Evolutionary conservation across 352 stramenopile species (phyloP), one percentile per base, ranked within the genome.

Genomic region (Phytophthora pini): DNA sequence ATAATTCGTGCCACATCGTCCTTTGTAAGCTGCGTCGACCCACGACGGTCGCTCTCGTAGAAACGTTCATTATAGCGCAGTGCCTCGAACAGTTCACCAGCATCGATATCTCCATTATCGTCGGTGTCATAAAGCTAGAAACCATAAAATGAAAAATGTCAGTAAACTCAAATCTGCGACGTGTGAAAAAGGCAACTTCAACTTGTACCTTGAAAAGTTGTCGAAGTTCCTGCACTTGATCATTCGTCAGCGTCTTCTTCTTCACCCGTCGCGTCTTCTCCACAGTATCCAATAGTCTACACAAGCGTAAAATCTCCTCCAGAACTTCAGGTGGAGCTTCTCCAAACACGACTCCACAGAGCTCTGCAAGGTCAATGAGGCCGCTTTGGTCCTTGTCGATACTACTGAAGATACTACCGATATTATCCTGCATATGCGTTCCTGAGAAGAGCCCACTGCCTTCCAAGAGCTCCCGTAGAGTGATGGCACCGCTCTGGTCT

Each of bases 381-480:
- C 86, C 86, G 59, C 85, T 94, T 15, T 89, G 74, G 60, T 94
- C 84, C 38, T 77, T 66, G 65, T 94, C 86, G 50, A 94, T 81
- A 38, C 80, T 88, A 55, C 72, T 84, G 67, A 94, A 94, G 48
- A 94, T 89, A 27, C 86, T 85, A 47, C 79, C 77, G 2, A 92
- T 65, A 29, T 91, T 90, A 15, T 90, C 79, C 15, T 88, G 81
- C 65, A 92, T 72, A 20, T 90, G 74, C 2, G 75, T 79, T 8
- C 83, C 82, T 0, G 78, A 70, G 60, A 91, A 89, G 13, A 91
- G 65, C 11, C 78, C 81, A 1, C 80, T 73, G n/a, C 78, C 82
- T 15, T 85, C 69, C 5, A 88, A 59, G 0, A 94, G 63, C 47
- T 94, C 86, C 0, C 68, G 68, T 22, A 92, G 43, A 36, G 84